Evolutionary conservation across 2,329 filamentous ascomycete species (phyloP).

Genomic region (Ophiostoma sp.): DNA sequence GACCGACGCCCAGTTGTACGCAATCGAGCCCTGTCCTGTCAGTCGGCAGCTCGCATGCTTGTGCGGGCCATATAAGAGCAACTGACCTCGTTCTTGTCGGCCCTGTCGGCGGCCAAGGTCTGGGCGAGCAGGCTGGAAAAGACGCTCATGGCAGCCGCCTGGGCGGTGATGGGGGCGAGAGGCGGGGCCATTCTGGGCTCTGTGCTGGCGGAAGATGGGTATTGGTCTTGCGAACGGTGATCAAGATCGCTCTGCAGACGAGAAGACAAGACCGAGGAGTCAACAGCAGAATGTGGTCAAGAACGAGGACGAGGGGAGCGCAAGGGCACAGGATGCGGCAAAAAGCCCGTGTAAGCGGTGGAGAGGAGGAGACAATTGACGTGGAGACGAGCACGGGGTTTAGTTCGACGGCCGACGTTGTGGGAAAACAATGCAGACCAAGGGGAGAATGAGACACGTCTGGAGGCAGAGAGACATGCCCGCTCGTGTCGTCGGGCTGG

Average conservation of each 20-base stretch:
- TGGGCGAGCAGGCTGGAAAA: slow-evolving; percentile 71
- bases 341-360: neutral
- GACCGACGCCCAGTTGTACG: slow-evolving; percentile 62
- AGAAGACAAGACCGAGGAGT: neutral
- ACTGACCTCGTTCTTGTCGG: slow-evolving; percentile 55
- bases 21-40: neutral
- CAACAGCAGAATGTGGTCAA: no score
- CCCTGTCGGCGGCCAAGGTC: slow-evolving; percentile 57
- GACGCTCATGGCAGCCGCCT: slow-evolving; percentile 59
- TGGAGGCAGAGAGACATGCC: no score
- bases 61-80: slow-evolving; percentile 24
- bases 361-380: neutral
- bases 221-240: neutral
- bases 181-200: slow-evolving; percentile 34
- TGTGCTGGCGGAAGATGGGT: neutral
- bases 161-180: slow-evolving; percentile 56
- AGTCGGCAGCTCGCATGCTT: neutral
- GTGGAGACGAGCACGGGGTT: neutral
- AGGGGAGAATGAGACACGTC: neutral
- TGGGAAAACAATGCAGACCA: neutral
- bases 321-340: neutral
- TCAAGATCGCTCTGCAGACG: neutral
- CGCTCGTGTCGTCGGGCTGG: neutral
- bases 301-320: neutral
- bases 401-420: neutral